These are phyloP conservation scores for Leccinellum rugosiceps DNA, from an alignment of 768 basidiomycete species.

Conservation along the genomic window DNA sequence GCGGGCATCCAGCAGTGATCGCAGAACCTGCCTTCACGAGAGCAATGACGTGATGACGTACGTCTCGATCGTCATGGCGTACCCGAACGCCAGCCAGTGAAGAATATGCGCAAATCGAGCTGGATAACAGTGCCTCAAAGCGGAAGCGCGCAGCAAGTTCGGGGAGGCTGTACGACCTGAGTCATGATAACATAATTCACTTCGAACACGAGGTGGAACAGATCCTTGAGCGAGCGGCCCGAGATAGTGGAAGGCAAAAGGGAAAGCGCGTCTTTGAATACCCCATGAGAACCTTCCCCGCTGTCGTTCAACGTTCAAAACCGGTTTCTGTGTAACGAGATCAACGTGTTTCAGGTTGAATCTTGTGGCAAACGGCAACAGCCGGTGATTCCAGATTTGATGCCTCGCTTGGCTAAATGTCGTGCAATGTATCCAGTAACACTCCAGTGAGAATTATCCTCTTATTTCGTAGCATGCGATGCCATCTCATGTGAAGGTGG, in stretches of 20 bases:
- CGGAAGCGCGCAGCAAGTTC: not conserved
- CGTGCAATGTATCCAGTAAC: slow-evolving; percentile 6
- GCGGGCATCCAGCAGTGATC: slow-evolving; percentile 4
- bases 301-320: slow-evolving; percentile 8
- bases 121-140: slow-evolving; percentile 10
- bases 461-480: not conserved
- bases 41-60: slow-evolving; percentile 37
- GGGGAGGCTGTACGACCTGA: slow-evolving; percentile 12
- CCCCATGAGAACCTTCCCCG: slow-evolving; percentile 9
- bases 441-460: not conserved
- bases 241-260: slow-evolving; percentile 6
- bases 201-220: slow-evolving; percentile 24
- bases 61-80: slow-evolving; percentile 21
- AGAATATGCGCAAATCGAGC: slow-evolving; percentile 6
- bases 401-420: not conserved
- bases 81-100: slow-evolving; percentile 17
- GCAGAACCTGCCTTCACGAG: slow-evolving; percentile 10
- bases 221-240: slow-evolving; percentile 11
- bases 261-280: slow-evolving; percentile 2
- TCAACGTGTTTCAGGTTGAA: slow-evolving; percentile 9
- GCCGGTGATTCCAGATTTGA: not conserved
- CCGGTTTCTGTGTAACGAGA: slow-evolving; percentile 5
- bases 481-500: slow-evolving; percentile 2
- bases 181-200: slow-evolving; percentile 14
- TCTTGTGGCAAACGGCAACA: slow-evolving; percentile 1